Conservation (phyloP, 2,329 filamentous ascomycete genomes). For the Xylariaceae sp. region DNA sequence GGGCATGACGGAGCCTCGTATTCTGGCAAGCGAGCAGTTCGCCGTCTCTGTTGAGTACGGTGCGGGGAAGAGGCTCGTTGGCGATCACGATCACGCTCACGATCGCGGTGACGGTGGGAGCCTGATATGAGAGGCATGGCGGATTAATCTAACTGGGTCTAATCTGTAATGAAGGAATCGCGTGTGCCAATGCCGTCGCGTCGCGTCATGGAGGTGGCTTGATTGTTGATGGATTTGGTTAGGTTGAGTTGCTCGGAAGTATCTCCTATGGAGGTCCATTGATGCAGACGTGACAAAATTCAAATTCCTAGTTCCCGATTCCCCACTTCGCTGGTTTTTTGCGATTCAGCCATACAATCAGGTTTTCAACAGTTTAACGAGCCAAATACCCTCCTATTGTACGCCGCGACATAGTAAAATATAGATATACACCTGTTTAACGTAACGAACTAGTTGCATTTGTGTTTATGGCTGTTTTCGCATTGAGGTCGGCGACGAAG, state of each 20-base stretch:
- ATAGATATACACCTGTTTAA: no score
- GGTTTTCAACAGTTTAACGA: not conserved
- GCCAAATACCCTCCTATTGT: not conserved
- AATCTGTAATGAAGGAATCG: not conserved
- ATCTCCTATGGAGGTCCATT: no score
- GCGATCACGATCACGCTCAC: conserved; percentile 12
- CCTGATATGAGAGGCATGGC: conserved; percentile 17
- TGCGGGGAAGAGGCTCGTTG: conserved; percentile 8
- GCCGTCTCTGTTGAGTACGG: conserved; percentile 8
- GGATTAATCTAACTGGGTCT: not conserved
- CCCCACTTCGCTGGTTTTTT: no score
- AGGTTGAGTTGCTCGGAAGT: not conserved
- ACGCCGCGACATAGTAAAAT: not conserved
- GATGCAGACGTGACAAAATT: no score
- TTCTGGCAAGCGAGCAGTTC: conserved; percentile 37
- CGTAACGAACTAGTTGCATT: no score
- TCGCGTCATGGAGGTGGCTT: not conserved
- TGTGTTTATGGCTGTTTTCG: no score
- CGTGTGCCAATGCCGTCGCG: not conserved
- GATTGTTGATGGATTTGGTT: not conserved
- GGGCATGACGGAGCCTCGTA: conserved; percentile 47
- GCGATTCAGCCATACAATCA: not conserved
- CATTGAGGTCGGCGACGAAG: no score
- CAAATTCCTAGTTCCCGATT: no score
- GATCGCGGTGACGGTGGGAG: conserved; percentile 14